These are phyloP conservation scores for Chaetoceros muelleri DNA, from an alignment of 108 stramenopile species.

Conservation along the genomic window DNA sequence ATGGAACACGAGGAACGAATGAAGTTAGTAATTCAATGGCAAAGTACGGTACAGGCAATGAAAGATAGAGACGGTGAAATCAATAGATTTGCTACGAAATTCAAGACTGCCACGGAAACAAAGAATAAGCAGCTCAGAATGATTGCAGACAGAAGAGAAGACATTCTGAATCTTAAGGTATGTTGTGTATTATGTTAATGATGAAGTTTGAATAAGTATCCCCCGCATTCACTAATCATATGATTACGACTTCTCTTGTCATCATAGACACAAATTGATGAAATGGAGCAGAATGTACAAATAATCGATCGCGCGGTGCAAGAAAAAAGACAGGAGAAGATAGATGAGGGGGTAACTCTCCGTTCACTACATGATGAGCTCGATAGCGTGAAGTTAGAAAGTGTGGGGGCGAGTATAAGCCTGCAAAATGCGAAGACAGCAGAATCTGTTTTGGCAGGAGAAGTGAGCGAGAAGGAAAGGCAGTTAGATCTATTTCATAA, in stretches of 20 bases:
- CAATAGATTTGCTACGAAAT: slow-evolving; percentile 28
- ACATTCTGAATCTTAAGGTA: not conserved
- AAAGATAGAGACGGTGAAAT: slow-evolving; percentile 65
- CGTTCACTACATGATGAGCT: slow-evolving; percentile 50
- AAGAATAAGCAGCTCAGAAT: slow-evolving; percentile 20
- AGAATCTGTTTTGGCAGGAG: slow-evolving; percentile 15
- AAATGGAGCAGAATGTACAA: slow-evolving; percentile 32
- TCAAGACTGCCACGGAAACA: slow-evolving; percentile 11
- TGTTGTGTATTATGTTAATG: not conserved
- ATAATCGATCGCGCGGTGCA: slow-evolving; percentile 37
- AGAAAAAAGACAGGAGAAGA: slow-evolving; percentile 41
- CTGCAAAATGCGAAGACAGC: slow-evolving; percentile 30
- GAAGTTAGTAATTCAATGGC: slow-evolving; percentile 66
- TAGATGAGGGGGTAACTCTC: slow-evolving; percentile 21
- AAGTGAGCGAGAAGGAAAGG: slow-evolving; percentile 20
- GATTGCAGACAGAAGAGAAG: not conserved
- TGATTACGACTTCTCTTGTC: not conserved
- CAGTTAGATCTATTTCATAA: slow-evolving; percentile 5
- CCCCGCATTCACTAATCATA: too few relatives aligned
- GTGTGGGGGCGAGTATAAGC: slow-evolving; percentile 30
- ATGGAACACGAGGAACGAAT: slow-evolving; percentile 66
- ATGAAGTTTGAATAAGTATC: too few relatives aligned
- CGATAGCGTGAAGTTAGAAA: slow-evolving; percentile 53
- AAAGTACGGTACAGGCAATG: slow-evolving; percentile 63
- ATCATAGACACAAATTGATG: slow-evolving; percentile 35